Conservation (phyloP, 805 yeast genomes). For the Saccharomycopsis amapae region DNA sequence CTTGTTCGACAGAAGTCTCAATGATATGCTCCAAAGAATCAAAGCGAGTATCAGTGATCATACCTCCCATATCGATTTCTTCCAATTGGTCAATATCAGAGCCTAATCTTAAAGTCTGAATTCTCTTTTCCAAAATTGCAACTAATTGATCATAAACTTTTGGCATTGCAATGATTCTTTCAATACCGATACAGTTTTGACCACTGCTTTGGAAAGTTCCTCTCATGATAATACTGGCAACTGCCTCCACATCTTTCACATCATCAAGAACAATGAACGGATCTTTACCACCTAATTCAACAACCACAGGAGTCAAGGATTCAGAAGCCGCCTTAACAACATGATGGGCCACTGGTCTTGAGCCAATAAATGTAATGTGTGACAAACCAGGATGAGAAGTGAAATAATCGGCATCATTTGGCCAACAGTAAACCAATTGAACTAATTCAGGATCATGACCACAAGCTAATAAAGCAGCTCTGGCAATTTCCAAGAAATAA, state of each 20-base stretch:
- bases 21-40: conserved; percentile 58
- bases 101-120: conserved; percentile 65
- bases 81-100: conserved; percentile 88
- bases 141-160: conserved; percentile 59
- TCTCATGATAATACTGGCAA: conserved; percentile 80
- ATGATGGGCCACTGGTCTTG: conserved; percentile 87
- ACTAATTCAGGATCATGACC: conserved; percentile 77
- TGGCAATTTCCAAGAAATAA: conserved; percentile 66
- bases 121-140: conserved; percentile 46
- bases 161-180: conserved; percentile 80
- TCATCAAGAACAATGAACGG: conserved; percentile 84
- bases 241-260: conserved; percentile 44
- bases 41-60: conserved; percentile 75
- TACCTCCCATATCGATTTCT: conserved; percentile 94
- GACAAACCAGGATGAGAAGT: conserved; percentile 75
- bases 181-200: conserved; percentile 97
- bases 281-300: conserved; percentile 96
- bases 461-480: conserved; percentile 62
- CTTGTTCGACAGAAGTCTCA: conserved; percentile 64
- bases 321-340: conserved; percentile 79
- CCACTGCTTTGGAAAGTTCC: conserved; percentile 98
- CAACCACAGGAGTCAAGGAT: conserved; percentile 88
- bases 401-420: conserved; percentile 79
- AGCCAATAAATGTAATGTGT: conserved; percentile 93
- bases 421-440: conserved; percentile 84